Percentiles rank a stretch among this genome's conserved stretches.
These are phyloP conservation scores for Arabidopsis arenosa DNA, from an alignment of 345 rosid genomes.

Conservation along the genomic window DNA sequence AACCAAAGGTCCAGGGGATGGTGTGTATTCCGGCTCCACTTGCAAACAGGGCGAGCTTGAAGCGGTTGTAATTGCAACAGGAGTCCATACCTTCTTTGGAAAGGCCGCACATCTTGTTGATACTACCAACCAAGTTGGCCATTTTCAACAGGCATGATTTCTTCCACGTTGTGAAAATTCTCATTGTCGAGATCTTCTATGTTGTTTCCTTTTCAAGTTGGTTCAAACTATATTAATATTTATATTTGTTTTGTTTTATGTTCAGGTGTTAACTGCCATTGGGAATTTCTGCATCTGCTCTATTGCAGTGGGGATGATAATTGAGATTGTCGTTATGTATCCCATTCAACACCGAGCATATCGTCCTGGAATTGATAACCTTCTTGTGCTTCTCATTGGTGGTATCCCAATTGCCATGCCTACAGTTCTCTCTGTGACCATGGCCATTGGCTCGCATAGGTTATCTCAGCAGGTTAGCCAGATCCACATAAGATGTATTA, in stretches of 20 bases:
- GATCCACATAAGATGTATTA: background rate
- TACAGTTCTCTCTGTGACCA: conserved; percentile 94
- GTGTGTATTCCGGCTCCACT: conserved; percentile 96
- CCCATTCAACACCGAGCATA: conserved; percentile 91
- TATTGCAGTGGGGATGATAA: conserved; percentile 89
- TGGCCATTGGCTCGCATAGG: conserved; percentile 99
- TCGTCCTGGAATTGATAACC: conserved; percentile 98
- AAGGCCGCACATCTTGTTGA: conserved; percentile 99
- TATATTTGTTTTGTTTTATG: conserved; percentile 16
- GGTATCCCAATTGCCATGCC: conserved; percentile 99
- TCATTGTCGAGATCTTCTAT: conserved; percentile 4
- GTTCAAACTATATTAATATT: conserved; percentile 18
- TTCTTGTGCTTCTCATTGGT: conserved; percentile 96
- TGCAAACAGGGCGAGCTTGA: conserved; percentile 99
- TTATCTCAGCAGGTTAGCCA: conserved; percentile 86
- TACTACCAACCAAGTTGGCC: conserved; percentile 98
- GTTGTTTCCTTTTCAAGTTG: conserved; percentile 15
- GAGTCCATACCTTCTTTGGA: conserved; percentile 98
- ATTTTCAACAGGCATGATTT: conserved; percentile 83
- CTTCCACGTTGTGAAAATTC: background rate
- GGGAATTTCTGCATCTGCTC: conserved; percentile 99
- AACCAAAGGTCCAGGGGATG: conserved; percentile 95
- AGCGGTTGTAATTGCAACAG: conserved; percentile 94
- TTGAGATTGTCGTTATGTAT: conserved; percentile 94
- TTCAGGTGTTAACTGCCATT: conserved; percentile 93